Base-by-base conservation (phyloP, 2,329 filamentous ascomycete genomes). In the Penicillium polonicum region DNA sequence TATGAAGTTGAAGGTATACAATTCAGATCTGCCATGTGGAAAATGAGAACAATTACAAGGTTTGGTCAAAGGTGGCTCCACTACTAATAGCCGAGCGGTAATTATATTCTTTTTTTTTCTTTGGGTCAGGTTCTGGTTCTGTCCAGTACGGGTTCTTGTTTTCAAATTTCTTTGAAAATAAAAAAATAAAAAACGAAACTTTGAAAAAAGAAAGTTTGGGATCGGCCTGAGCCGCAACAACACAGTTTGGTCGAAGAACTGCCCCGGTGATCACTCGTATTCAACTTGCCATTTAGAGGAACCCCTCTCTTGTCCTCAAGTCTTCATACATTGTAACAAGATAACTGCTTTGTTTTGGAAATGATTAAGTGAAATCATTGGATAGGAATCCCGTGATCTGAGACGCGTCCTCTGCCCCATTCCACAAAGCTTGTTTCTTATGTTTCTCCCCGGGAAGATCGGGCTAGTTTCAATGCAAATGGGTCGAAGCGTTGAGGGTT, bases 211-310 rank as follows among this genome's bases (percentile, higher is more conserved):
- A 56, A 38, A 51, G 60, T 62, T 65, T 63, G 54, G 50, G 50
- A 60, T 65, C 62, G 59, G 64, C 59, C 60, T 65, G 60, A 65
- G 59, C 60, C 64, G 62, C 58, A 60, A 60, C 35, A 52, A 49
- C 29, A 15, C n/a, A 21, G 7, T n/a, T 13, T 42, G 12, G 38
- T 33, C 12, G 5, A 1, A 4, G 23, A 23, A 23, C 23, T 23
- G 1, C 23, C 3, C 23, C 23, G 23, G 63, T 58, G 63, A 65
- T 65, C 63, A 46, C 60, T 65, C 63, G 63, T 61, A 61, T 60
- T 44, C 12, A n/a, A 60, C 29, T 58, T 58, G 44, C 55, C 55
- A 23, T 48, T 52, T 38, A 21, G 23, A 13, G 31, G 21, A 9
- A 39, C n/a, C 4, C 4, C n/a, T n/a, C n/a, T 9, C 17, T 39